phyloP scores from a whole-genome alignment of 495 filamentous ascomycete genomes.

The Trichoderma asperelloides region DNA sequence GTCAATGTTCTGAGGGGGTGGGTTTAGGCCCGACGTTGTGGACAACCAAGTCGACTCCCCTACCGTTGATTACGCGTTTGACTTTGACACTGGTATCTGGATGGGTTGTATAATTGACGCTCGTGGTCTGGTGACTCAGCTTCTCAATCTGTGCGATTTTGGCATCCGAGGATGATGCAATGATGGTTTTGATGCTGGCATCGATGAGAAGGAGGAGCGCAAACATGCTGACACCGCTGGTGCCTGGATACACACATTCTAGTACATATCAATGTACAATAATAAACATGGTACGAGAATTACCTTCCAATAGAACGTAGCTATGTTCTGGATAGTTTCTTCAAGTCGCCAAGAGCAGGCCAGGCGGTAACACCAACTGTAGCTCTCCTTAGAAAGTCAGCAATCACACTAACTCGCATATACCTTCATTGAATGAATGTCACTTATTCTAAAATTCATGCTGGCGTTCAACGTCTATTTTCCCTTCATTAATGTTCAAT shows the following conservation, averaged over 20 bases:
- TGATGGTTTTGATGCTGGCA: conserved; percentile 23
- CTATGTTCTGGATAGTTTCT: conserved; percentile 1
- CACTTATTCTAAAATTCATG: conserved; percentile 14
- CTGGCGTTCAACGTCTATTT: too few relatives aligned
- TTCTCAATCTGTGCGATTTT: conserved; percentile 20
- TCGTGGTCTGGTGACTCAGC: conserved; percentile 11
- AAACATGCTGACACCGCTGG: conserved; percentile 18
- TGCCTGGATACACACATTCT: conserved; percentile 12
- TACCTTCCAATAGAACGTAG: conserved; percentile 16
- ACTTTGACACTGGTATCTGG: conserved; percentile 16
- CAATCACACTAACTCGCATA: conserved; percentile 12
- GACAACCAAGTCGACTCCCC: conserved; percentile 21
- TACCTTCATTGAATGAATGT: conserved; percentile 10
- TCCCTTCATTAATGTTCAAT: too few relatives aligned
- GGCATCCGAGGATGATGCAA: conserved; percentile 32
- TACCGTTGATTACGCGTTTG: conserved; percentile 18
- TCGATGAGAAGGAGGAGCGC: conserved; percentile 18
- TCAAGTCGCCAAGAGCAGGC: conserved; percentile 12
- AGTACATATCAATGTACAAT: conserved; percentile 25
- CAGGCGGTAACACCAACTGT: conserved; percentile 18
- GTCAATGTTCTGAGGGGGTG: conserved; percentile 12
- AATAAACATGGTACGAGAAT: conserved; percentile 17
- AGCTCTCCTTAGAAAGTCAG: too few relatives aligned
- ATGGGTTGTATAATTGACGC: conserved; percentile 22
- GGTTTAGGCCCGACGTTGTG: conserved; percentile 14